Conservation (phyloP, 148 eudicot genomes). For the Spergularia bocconei region DNA sequence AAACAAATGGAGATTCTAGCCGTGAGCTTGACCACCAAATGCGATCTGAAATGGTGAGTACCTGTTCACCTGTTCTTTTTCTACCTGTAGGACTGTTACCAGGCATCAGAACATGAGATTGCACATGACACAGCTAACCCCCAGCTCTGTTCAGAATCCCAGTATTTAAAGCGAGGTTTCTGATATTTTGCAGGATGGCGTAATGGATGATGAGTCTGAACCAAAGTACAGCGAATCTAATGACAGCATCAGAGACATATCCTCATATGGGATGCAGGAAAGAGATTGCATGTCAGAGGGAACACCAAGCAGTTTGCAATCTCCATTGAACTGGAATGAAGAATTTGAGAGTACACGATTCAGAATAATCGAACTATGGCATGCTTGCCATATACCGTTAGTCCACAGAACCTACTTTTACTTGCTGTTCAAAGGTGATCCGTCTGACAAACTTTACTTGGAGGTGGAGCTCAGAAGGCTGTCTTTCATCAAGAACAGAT, state of each 20-base stretch:
- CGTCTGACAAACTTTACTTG: constrained; percentile 78
- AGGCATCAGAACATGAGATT: no score
- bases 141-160: background rate
- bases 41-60: constrained; percentile 44
- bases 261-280: constrained; percentile 21
- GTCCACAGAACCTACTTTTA: constrained; percentile 80
- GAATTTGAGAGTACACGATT: constrained; percentile 64
- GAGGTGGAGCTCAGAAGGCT: constrained; percentile 88
- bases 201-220: constrained; percentile 30
- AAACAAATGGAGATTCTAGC: constrained; percentile 21
- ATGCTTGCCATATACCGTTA: constrained; percentile 69
- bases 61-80: background rate
- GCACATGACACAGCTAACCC: background rate
- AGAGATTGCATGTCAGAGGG: constrained; percentile 32
- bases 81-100: no score
- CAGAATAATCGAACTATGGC: constrained; percentile 78
- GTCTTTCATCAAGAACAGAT: constrained; percentile 65
- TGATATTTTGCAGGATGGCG: constrained; percentile 30
- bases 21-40: constrained; percentile 26
- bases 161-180: constrained; percentile 5
- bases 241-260: constrained; percentile 18
- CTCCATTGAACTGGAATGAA: constrained; percentile 40
- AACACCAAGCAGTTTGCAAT: constrained; percentile 20
- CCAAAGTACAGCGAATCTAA: constrained; percentile 26
- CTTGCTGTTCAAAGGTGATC: constrained; percentile 88